Base-by-base conservation (phyloP, 2,329 filamentous ascomycete species). In the Ophiostoma pallidulum region DNA sequence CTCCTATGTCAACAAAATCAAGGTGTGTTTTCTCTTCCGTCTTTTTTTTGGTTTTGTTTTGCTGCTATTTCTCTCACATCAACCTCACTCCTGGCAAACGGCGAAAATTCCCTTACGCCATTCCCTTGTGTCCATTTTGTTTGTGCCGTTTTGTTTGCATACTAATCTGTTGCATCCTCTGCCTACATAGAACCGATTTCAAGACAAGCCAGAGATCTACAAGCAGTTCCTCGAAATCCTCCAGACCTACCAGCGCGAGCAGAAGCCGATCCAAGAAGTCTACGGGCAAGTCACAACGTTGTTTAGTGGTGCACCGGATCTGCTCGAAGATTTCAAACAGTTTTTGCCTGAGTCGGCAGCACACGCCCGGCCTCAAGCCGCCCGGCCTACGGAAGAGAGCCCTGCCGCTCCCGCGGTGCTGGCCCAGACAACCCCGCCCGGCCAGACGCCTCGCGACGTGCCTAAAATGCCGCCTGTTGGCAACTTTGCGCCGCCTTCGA, bases 1-100 rank as follows among this genome's bases (percentile, higher is more conserved):
- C 54, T 97, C 90, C 64, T 98, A 98, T 60, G 92, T 98, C 47
- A 98, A 98, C 63, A 98, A 98, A 69, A 98, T 98, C 60, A 98
- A 98, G 82, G 90, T 92, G 69, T 64, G 76, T 50, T 43, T 42
- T 29, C 8, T 2, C 28, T 14, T 46, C 19, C 35, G 26, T 16
- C 40, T 28, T 32, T 19, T 35, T 44, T 22, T 40, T 41, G n/a
- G n/a, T n/a, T n/a, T n/a, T n/a, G n/a, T n/a, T n/a, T n/a, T n/a
- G n/a, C n/a, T n/a, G n/a, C n/a, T n/a, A n/a, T n/a, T n/a, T n/a
- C n/a, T n/a, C n/a, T n/a, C n/a, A n/a, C n/a, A n/a, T n/a, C n/a
- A n/a, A n/a, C n/a, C n/a, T n/a, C n/a, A n/a, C n/a, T n/a, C n/a
- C n/a, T n/a, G n/a, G n/a, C n/a, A n/a, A n/a, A n/a, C n/a, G n/a